Percentiles rank a stretch among this genome's conserved stretches.
Conservation (phyloP, 1,139 yeast genomes). For the Scheffersomyces parashehatae region DNA sequence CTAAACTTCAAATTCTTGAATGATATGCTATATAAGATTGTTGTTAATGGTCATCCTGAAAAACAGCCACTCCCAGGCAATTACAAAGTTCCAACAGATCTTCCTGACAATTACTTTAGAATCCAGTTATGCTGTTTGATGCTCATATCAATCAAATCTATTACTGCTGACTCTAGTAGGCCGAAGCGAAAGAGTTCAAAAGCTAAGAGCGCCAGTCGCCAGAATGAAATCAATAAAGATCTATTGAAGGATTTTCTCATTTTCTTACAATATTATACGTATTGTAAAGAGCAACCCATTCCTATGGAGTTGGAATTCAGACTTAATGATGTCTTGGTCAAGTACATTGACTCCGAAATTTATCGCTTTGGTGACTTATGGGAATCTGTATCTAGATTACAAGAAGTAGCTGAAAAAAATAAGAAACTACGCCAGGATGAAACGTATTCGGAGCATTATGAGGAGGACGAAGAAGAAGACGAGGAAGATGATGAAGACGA, state of each 20-base stretch:
- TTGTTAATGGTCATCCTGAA: conserved; percentile 68
- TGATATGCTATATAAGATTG: conserved; percentile 57
- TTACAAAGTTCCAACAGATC: conserved; percentile 49
- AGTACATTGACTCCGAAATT: conserved; percentile 16
- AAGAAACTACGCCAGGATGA: conserved; percentile 5
- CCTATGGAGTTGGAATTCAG: conserved; percentile 66
- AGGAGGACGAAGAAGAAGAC: conserved; percentile 7
- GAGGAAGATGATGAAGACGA: conserved; percentile 7
- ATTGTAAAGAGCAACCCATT: conserved; percentile 61
- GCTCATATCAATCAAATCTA: conserved; percentile 18
- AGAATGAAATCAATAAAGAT: conserved; percentile 13
- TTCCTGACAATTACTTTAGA: conserved; percentile 71
- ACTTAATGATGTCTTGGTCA: conserved; percentile 45
- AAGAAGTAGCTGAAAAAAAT: conserved; percentile 18
- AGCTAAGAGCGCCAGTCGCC: neutral
- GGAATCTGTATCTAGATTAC: conserved; percentile 43
- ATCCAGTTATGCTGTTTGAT: conserved; percentile 51
- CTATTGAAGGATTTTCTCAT: conserved; percentile 49
- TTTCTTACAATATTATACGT: conserved; percentile 75
- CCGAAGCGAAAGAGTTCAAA: conserved; percentile 1
- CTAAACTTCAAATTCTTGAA: conserved; percentile 49
- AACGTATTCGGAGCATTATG: conserved; percentile 2
- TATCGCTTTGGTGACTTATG: conserved; percentile 41
- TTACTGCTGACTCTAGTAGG: neutral
- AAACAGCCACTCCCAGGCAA: conserved; percentile 57